These are phyloP conservation scores for Noccaea bulbosa DNA, from an alignment of 345 rosid species.

Conservation along the genomic window DNA sequence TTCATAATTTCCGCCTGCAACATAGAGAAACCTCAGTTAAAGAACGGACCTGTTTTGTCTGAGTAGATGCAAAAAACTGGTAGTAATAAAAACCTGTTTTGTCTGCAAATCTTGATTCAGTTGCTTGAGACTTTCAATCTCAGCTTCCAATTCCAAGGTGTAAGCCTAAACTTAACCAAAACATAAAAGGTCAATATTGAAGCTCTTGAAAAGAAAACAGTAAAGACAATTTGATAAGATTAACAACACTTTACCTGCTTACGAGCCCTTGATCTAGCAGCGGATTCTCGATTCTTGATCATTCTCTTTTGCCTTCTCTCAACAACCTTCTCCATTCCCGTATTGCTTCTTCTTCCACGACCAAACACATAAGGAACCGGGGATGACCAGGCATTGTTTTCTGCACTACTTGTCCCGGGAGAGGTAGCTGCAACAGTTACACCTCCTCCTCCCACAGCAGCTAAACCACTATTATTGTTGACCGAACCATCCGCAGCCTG, in stretches of 20 bases:
- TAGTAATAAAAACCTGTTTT: conserved; percentile 59
- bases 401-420: conserved; percentile 70
- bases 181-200: conserved; percentile 14
- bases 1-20: conserved; percentile 64
- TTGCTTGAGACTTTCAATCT: conserved; percentile 78
- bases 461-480: conserved; percentile 49
- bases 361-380: conserved; percentile 76
- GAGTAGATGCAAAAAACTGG: conserved; percentile 8
- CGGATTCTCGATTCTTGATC: conserved; percentile 98
- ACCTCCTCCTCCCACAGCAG: conserved; percentile 53
- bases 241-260: conserved; percentile 70
- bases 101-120: conserved; percentile 68
- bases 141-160: conserved; percentile 87
- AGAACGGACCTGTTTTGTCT: background rate
- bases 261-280: conserved; percentile 97
- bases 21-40: conserved; percentile 26
- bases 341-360: conserved; percentile 71
- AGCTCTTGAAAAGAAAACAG: background rate
- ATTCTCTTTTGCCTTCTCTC: conserved; percentile 99
- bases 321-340: conserved; percentile 79
- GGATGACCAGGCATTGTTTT: conserved; percentile 77
- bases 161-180: conserved; percentile 66
- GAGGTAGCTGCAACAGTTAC: conserved; percentile 56
- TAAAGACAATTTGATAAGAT: background rate
- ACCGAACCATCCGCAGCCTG: conserved; percentile 55